Conservation (phyloP, 805 yeast genomes). For the Candida sithepensis region DNA sequence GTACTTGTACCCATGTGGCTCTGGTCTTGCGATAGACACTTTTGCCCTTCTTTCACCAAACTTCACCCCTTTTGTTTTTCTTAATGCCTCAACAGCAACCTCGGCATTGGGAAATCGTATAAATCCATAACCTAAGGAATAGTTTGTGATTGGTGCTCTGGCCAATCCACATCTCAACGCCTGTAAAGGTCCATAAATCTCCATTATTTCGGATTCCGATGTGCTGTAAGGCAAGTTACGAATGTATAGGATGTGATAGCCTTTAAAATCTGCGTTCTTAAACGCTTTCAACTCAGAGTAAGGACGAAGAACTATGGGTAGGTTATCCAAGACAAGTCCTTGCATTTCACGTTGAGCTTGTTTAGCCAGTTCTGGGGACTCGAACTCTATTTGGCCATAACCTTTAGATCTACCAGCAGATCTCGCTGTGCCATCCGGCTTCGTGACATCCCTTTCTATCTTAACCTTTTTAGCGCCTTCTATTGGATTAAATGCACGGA, state of each 20-base stretch:
- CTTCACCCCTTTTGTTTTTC: slow-evolving; percentile 35
- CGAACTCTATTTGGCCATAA: slow-evolving; percentile 23
- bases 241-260: slow-evolving; percentile 25
- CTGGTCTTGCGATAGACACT: slow-evolving; percentile 24
- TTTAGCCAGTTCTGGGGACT: slow-evolving; percentile 17
- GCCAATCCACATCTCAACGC: slow-evolving; percentile 28
- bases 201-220: slow-evolving; percentile 25
- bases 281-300: slow-evolving; percentile 9
- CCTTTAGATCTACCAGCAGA: slow-evolving; percentile 18
- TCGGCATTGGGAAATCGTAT: slow-evolving; percentile 48
- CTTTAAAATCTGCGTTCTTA: slow-evolving; percentile 1
- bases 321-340: slow-evolving; percentile 27
- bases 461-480: slow-evolving; percentile 19
- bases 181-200: slow-evolving; percentile 22
- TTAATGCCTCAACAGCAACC: slow-evolving; percentile 45
- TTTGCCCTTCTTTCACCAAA: slow-evolving; percentile 45
- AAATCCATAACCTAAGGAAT: slow-evolving; percentile 54
- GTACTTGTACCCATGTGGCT: slow-evolving; percentile 19
- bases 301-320: slow-evolving; percentile 22
- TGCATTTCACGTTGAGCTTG: slow-evolving; percentile 30
- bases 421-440: slow-evolving; percentile 3
- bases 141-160: slow-evolving; percentile 26
- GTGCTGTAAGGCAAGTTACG: slow-evolving; percentile 26
- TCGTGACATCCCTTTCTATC: slow-evolving; percentile 11
- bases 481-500: slow-evolving; percentile 23